These are phyloP conservation scores for Aspergillus bertholletiae DNA, from an alignment of 495 filamentous ascomycete species.

Conservation along the genomic window DNA sequence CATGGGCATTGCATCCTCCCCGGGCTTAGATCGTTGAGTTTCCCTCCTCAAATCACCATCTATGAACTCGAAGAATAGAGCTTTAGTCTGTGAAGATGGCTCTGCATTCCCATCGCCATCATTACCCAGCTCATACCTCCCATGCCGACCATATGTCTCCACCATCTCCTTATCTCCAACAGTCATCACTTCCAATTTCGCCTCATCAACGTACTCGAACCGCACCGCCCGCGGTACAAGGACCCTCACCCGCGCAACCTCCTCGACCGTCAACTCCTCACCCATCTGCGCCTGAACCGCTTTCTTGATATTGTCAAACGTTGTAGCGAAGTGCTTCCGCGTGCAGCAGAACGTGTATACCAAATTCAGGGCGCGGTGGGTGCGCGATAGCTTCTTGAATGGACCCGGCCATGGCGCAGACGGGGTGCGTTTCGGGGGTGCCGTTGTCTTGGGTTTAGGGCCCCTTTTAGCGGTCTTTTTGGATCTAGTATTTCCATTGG, in stretches of 20 bases:
- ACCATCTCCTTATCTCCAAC: conserved; percentile 50
- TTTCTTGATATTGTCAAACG: conserved; percentile 79
- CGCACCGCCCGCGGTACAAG: conserved; percentile 72
- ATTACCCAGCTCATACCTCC: conserved; percentile 13
- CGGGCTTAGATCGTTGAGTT: conserved; percentile 64
- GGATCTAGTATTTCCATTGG: background rate
- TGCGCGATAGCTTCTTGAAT: conserved; percentile 70
- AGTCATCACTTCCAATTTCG: conserved; percentile 72
- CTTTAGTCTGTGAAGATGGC: conserved; percentile 47
- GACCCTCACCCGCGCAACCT: conserved; percentile 78
- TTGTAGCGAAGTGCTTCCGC: conserved; percentile 85
- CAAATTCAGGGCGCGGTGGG: conserved; percentile 80
- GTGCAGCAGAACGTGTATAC: conserved; percentile 94
- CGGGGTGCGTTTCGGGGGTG: conserved; percentile 21
- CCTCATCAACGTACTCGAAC: conserved; percentile 85
- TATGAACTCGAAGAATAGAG: conserved; percentile 86
- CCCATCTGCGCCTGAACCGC: conserved; percentile 83
- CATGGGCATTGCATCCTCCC: conserved; percentile 61
- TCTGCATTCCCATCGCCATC: conserved; percentile 29
- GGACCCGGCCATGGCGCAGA: conserved; percentile 65
- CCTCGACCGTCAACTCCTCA: conserved; percentile 60
- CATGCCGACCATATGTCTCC: conserved; percentile 7
- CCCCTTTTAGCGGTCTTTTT: background rate
- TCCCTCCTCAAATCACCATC: conserved; percentile 88
- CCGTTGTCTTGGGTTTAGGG: conserved; percentile 1